Conservation (phyloP, 306 rosid species). For the Oxytropis ochrocephala region DNA sequence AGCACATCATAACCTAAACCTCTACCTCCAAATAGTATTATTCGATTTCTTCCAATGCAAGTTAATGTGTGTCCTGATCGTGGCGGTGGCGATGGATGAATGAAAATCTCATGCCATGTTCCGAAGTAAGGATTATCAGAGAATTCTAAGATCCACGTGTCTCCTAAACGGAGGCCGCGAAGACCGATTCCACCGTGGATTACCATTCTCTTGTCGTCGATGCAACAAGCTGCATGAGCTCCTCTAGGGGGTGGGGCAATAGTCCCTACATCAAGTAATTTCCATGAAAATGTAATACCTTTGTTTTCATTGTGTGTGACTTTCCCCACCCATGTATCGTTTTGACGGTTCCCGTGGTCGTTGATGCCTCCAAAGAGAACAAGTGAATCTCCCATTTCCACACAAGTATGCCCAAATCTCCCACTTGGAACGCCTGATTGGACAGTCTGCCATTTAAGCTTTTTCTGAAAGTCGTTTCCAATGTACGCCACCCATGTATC, state of each 20-base stretch:
- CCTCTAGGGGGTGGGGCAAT: constrained; percentile 68
- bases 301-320: constrained; percentile 41
- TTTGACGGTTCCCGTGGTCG: constrained; percentile 81
- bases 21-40: constrained; percentile 83
- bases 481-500: constrained; percentile 88
- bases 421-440: constrained; percentile 85
- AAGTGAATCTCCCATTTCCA: constrained; percentile 54
- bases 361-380: constrained; percentile 92
- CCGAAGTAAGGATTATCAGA: constrained; percentile 54
- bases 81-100: constrained; percentile 74
- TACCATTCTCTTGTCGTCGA: constrained; percentile 67
- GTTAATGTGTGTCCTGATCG: constrained; percentile 92
- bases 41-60: constrained; percentile 47
- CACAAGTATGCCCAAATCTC: constrained; percentile 84
- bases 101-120: constrained; percentile 56
- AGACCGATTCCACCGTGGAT: constrained; percentile 86
- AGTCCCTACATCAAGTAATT: constrained; percentile 51
- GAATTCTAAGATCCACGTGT: constrained; percentile 82
- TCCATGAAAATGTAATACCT: constrained; percentile 63
- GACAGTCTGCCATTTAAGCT: constrained; percentile 67
- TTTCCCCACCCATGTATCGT: constrained; percentile 85
- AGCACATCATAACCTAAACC: constrained; percentile 78
- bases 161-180: constrained; percentile 60
- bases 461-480: constrained; percentile 45
- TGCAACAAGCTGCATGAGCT: constrained; percentile 76